Percentiles rank a stretch among this genome's conserved stretches.
Evolutionary conservation across 75 land plant genomes (phyloP).

Genomic region (Selaginella tamariscina): DNA sequence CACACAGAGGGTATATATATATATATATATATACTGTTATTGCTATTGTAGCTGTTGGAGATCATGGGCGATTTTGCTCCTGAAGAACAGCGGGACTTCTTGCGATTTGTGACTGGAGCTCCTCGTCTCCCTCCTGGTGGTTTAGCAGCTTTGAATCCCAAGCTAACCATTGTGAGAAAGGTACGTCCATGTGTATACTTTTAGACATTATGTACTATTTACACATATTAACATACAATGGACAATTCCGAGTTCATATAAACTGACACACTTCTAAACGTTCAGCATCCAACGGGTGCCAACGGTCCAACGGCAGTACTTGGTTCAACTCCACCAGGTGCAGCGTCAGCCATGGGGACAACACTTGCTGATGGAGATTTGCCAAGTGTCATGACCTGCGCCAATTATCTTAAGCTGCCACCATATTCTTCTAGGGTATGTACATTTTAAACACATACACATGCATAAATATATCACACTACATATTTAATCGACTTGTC

Average conservation of each 20-base stretch:
- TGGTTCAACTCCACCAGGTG: conserved; percentile 48
- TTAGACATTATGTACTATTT: too few species aligned
- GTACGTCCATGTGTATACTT: conserved; percentile 25
- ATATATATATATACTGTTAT: background rate
- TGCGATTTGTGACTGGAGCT: conserved; percentile 62
- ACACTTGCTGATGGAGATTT: conserved; percentile 65
- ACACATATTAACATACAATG: background rate
- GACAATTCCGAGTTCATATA: background rate
- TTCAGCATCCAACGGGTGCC: conserved; percentile 59
- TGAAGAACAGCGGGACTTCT: conserved; percentile 79
- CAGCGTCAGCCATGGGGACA: conserved; percentile 30
- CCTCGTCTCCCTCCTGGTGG: conserved; percentile 88
- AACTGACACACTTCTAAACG: conserved; percentile 12
- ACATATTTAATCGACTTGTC: too few species aligned
- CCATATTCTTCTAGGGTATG: conserved; percentile 82
- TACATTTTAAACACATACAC: too few species aligned
- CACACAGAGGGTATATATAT: background rate
- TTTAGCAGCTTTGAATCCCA: conserved; percentile 75
- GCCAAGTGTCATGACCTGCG: conserved; percentile 97
- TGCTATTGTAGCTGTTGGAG: conserved; percentile 56
- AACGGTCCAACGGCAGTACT: conserved; percentile 29
- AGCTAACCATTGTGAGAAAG: conserved; percentile 88
- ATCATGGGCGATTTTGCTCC: conserved; percentile 91
- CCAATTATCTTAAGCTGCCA: conserved; percentile 88
- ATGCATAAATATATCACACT: too few species aligned